A percentile compares a stretch with the other conserved stretches of the same genome.
Evolutionary conservation across 1,284 basidiomycete species (phyloP).

Genomic region (Megacollybia platyphylla): DNA sequence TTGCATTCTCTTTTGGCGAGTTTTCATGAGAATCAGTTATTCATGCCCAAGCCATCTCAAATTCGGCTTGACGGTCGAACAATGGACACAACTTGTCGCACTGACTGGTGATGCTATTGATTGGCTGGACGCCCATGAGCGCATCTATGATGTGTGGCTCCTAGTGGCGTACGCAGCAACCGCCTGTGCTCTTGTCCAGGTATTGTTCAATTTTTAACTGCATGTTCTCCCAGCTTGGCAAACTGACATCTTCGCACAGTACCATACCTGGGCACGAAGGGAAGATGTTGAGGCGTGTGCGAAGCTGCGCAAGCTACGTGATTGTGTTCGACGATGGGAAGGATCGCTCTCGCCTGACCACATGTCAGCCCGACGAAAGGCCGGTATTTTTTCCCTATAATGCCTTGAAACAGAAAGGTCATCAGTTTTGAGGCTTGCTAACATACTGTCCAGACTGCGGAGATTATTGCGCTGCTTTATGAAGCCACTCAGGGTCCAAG

Average conservation of each 20-base stretch:
- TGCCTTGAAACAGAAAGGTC: background rate
- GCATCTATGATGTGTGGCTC: conserved; percentile 78
- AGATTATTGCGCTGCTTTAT: conserved; percentile 85
- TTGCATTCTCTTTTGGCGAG: conserved; percentile 84
- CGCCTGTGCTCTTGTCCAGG: conserved; percentile 83
- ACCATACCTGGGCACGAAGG: conserved; percentile 84
- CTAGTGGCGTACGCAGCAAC: conserved; percentile 83
- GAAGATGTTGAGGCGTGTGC: conserved; percentile 64
- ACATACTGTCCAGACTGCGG: conserved; percentile 56
- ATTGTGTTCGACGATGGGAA: conserved; percentile 80
- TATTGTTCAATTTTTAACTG: conserved; percentile 19
- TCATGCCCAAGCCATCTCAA: conserved; percentile 76
- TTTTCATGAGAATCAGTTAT: conserved; percentile 92
- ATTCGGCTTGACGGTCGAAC: conserved; percentile 68
- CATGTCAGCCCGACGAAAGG: conserved; percentile 85
- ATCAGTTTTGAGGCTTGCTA: conserved; percentile 7
- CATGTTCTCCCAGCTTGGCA: background rate
- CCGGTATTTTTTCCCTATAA: conserved; percentile 19
- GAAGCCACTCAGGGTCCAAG: conserved; percentile 76
- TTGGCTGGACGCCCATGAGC: conserved; percentile 79
- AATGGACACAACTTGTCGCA: conserved; percentile 65
- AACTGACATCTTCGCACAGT: conserved; percentile 29
- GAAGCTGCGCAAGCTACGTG: conserved; percentile 68
- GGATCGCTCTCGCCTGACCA: conserved; percentile 69
- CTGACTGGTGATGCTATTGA: conserved; percentile 75